Conservation (phyloP, 1,284 basidiomycete species). For the Schizophyllum amplum region DNA sequence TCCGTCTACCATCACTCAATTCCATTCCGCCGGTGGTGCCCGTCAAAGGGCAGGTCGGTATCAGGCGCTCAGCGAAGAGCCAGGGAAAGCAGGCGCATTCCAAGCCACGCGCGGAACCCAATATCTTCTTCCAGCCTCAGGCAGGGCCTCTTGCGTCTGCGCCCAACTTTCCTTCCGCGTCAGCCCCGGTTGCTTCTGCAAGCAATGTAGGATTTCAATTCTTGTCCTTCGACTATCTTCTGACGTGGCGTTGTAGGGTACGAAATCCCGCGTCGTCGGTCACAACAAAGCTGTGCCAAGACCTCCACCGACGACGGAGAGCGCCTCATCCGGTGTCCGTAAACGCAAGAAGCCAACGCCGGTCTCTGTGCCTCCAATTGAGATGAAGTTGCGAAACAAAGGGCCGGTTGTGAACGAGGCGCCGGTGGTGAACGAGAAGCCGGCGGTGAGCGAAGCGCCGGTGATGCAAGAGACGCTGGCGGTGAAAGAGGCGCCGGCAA, state of each 20-base stretch:
- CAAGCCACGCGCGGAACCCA: not conserved
- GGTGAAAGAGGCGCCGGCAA: no score
- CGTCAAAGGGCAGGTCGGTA: not conserved
- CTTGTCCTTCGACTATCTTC: not conserved
- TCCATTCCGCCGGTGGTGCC: no score
- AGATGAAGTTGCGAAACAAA: constrained; percentile 6
- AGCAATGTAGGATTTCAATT: not conserved
- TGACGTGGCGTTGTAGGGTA: not conserved
- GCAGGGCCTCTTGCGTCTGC: no score
- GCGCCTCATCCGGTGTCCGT: constrained; percentile 22
- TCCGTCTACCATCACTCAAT: no score
- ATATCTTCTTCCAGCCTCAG: not conserved
- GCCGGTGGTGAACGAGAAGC: no score
- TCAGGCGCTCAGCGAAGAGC: not conserved
- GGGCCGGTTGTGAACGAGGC: not conserved
- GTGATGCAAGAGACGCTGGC: no score
- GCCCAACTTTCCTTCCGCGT: no score
- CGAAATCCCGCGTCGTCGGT: not conserved
- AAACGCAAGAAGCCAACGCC: constrained; percentile 7
- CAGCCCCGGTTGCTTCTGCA: not conserved
- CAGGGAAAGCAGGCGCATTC: not conserved
- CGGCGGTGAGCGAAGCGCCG: no score
- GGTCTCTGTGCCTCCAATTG: constrained; percentile 3
- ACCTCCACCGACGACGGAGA: no score
- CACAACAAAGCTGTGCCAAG: not conserved